Conservation (phyloP, 306 rosid species). For the Gastrolobium bilobum region DNA sequence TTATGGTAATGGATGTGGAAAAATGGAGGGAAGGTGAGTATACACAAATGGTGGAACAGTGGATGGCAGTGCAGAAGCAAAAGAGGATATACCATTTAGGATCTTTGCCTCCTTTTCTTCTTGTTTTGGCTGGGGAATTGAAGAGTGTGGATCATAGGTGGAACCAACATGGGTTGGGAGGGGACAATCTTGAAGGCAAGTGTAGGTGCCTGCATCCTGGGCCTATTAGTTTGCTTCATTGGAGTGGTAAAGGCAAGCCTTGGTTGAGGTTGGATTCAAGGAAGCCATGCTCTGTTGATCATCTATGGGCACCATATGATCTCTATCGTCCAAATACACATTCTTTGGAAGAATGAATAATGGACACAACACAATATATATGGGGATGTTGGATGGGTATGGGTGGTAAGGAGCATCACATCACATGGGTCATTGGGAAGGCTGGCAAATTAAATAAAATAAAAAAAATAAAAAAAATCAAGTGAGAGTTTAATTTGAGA, state of each 20-base stretch:
- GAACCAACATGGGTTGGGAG: conserved; percentile 95
- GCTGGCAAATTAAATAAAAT: background rate
- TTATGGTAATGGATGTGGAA: conserved; percentile 81
- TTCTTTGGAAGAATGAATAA: conserved; percentile 69
- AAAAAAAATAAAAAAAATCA: background rate
- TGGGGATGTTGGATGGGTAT: background rate
- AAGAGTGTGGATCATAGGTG: conserved; percentile 82
- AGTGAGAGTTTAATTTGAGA: conserved; percentile 22
- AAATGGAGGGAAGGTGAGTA: conserved; percentile 76
- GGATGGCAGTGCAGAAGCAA: conserved; percentile 88
- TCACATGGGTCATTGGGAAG: too few relatives aligned
- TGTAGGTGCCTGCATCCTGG: conserved; percentile 88
- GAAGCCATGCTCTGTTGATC: conserved; percentile 82
- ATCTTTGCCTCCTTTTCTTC: conserved; percentile 85
- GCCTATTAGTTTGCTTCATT: conserved; percentile 82
- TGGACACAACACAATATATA: too few relatives aligned
- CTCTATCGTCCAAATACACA: conserved; percentile 71
- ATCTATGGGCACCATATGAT: conserved; percentile 91
- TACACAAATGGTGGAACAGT: conserved; percentile 68
- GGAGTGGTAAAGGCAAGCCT: conserved; percentile 97
- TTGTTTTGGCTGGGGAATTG: conserved; percentile 78
- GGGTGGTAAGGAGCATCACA: too few relatives aligned
- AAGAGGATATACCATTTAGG: conserved; percentile 86
- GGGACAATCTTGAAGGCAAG: conserved; percentile 83
- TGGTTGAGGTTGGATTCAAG: conserved; percentile 94